phyloP scores from a whole-genome alignment of 345 rosid species.

The Hibiscus trionum region DNA sequence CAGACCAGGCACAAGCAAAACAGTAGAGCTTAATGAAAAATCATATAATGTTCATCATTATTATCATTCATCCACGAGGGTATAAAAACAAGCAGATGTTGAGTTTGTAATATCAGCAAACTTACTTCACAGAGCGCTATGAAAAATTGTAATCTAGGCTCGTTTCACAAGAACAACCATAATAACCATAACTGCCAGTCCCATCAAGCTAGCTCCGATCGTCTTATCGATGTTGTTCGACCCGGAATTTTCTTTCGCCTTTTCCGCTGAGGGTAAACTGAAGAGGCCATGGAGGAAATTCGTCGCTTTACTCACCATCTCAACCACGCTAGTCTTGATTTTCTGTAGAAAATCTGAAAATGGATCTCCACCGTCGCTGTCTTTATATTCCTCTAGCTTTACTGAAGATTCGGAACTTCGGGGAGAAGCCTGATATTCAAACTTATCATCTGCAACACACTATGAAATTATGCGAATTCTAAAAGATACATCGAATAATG shows the following conservation, averaged over 20 bases:
- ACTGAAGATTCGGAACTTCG: conserved; percentile 16
- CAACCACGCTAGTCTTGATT: conserved; percentile 39
- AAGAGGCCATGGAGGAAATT: conserved; percentile 44
- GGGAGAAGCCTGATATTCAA: conserved; percentile 15
- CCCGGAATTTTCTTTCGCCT: conserved; percentile 22
- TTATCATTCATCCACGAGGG: not conserved
- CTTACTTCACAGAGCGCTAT: conserved; percentile 9
- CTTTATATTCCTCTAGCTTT: conserved; percentile 17
- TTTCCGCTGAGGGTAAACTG: conserved; percentile 24
- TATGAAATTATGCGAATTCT: not conserved
- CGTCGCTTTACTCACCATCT: conserved; percentile 44
- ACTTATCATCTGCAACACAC: conserved; percentile 17
- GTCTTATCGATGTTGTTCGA: conserved; percentile 19
- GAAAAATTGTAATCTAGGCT: conserved; percentile 14
- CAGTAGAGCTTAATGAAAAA: too few species aligned
- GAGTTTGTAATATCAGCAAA: conserved; percentile 30
- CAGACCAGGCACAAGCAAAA: too few species aligned
- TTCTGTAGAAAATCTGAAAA: conserved; percentile 28
- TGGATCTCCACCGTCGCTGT: conserved; percentile 1
- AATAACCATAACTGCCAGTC: conserved; percentile 52
- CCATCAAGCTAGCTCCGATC: conserved; percentile 39
- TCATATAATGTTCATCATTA: not conserved
- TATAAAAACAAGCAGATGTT: not conserved
- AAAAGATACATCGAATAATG: not conserved
- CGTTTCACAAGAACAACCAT: conserved; percentile 59